Conservation (phyloP, 495 filamentous ascomycete species). For the Massariosphaeria phaeospora region DNA sequence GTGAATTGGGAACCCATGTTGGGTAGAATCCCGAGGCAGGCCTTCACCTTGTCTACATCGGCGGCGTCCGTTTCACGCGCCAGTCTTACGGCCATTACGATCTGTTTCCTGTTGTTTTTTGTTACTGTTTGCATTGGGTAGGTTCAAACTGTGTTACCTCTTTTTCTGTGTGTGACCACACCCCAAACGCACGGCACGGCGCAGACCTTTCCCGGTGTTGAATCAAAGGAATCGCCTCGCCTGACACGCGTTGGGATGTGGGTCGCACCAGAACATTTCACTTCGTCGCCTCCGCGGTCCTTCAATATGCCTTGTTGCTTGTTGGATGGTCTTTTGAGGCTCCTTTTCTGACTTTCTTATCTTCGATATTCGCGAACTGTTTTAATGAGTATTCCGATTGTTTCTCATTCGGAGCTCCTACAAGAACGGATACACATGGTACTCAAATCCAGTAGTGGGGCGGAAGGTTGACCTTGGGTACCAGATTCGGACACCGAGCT, state of each 20-base stretch:
- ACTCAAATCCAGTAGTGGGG: not conserved
- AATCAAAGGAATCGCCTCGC: too few species aligned
- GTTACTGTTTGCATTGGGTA: conserved; percentile 1
- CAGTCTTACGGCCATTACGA: conserved; percentile 32
- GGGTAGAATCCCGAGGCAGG: conserved; percentile 16
- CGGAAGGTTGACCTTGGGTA: not conserved
- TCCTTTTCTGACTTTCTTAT: conserved; percentile 20
- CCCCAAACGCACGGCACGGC: too few species aligned
- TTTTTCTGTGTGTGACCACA: too few species aligned
- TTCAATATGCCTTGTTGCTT: not conserved
- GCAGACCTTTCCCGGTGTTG: too few species aligned
- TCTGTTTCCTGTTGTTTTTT: conserved; percentile 18
- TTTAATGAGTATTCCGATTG: conserved; percentile 31
- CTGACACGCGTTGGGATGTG: too few species aligned
- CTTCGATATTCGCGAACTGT: conserved; percentile 9
- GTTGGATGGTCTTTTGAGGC: conserved; percentile 1
- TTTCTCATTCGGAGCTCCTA: not conserved
- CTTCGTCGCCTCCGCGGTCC: conserved; percentile 19
- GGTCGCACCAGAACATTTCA: too few species aligned
- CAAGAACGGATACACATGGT: not conserved
- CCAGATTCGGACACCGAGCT: not conserved
- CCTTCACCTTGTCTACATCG: conserved; percentile 26
- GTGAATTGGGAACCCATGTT: conserved; percentile 11
- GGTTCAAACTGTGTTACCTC: not conserved
- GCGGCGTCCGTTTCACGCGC: conserved; percentile 9